A percentile compares a stretch with the other conserved stretches of the same genome.
These are phyloP conservation scores for Phytophthora parvispora DNA, from an alignment of 352 stramenopile species.

Conservation along the genomic window DNA sequence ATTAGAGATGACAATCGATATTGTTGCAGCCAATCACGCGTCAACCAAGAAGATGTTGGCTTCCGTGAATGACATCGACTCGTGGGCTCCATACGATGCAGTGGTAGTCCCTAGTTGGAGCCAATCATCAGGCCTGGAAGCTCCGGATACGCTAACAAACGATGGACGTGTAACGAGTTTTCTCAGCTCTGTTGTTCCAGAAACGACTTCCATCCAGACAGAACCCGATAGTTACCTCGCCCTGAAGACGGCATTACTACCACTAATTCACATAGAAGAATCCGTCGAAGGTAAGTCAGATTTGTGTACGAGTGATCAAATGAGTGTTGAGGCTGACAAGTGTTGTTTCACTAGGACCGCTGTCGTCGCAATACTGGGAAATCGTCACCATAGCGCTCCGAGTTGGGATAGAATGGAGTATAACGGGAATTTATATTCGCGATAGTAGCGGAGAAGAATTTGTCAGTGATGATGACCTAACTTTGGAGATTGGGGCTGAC, in stretches of 20 bases:
- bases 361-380: not conserved
- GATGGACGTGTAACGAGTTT: not conserved
- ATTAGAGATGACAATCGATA: conserved; percentile 14
- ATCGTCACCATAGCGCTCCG: not conserved
- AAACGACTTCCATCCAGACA: not conserved
- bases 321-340: not conserved
- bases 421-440: not conserved
- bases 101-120: not conserved
- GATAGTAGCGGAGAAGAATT: not conserved
- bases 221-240: not conserved
- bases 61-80: not conserved
- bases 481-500: not conserved
- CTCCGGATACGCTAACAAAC: not conserved
- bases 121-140: not conserved
- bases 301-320: not conserved
- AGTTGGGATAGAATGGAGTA: not conserved
- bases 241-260: not conserved
- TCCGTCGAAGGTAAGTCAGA: not conserved
- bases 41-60: not conserved
- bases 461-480: not conserved
- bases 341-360: not conserved
- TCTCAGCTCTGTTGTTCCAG: not conserved
- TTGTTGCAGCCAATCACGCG: conserved; percentile 3
- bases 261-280: not conserved
- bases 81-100: not conserved